A percentile compares a stretch with the other conserved stretches of the same genome.
Conservation (phyloP, 2,329 filamentous ascomycete genomes). For the Orbilia brochopaga region DNA sequence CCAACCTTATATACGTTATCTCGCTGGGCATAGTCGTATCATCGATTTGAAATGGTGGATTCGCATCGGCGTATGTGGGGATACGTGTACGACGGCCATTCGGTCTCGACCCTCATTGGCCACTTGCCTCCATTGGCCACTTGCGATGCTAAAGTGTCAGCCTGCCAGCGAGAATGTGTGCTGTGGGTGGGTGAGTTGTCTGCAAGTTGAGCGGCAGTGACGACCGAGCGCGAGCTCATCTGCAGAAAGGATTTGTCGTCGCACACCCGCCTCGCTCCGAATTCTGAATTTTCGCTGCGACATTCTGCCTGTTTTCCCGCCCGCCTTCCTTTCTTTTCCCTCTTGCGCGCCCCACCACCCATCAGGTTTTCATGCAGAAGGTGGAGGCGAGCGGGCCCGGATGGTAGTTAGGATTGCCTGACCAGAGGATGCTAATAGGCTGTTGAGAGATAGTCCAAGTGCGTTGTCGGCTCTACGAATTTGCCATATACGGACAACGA, state of each 20-base stretch:
- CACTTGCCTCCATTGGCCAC: conserved; percentile 6
- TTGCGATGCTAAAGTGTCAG: neutral
- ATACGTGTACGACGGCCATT: conserved; percentile 51
- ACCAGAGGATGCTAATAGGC: neutral
- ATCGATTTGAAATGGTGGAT: neutral
- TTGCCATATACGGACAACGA: neutral
- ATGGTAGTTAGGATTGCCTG: neutral
- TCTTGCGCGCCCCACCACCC: neutral
- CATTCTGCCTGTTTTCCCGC: neutral
- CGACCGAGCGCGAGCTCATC: neutral
- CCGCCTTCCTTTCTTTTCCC: neutral
- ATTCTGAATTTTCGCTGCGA: neutral
- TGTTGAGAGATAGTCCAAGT: neutral
- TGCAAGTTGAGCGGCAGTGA: neutral
- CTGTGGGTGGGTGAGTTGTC: conserved; percentile 2
- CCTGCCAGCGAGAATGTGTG: neutral
- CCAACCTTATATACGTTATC: neutral
- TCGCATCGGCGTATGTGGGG: conserved; percentile 26
- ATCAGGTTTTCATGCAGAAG: neutral
- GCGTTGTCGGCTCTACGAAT: neutral
- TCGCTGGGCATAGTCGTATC: neutral
- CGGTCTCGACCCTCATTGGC: conserved; percentile 30
- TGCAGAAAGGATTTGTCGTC: conserved; percentile 8
- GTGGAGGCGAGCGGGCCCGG: neutral
- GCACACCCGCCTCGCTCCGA: conserved; percentile 10